Evolutionary conservation across 768 basidiomycete genomes (phyloP).

Genomic region (Auriscalpium vulgare): DNA sequence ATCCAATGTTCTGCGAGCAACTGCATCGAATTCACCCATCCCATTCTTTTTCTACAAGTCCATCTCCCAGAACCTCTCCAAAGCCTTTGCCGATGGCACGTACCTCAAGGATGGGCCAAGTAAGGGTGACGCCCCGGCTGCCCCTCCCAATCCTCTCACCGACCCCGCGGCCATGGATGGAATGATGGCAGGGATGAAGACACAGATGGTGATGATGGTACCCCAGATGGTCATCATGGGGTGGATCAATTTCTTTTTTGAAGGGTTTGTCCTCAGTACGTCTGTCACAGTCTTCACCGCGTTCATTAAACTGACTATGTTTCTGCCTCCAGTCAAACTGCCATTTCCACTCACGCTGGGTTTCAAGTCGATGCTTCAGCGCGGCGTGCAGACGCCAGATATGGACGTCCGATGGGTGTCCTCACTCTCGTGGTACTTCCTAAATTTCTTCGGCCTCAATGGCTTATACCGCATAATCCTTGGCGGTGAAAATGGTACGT

Average conservation of each 20-base stretch:
- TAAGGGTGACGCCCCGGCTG: slow-evolving; percentile 45
- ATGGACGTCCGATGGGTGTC: slow-evolving; percentile 99
- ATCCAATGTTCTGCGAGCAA: slow-evolving; percentile 76
- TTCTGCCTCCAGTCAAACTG: slow-evolving; percentile 64
- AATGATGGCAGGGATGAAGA: slow-evolving; percentile 99
- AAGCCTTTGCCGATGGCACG: slow-evolving; percentile 63
- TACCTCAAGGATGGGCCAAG: slow-evolving; percentile 85
- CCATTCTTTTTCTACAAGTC: slow-evolving; percentile 65
- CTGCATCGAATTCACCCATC: slow-evolving; percentile 74
- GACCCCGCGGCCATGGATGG: slow-evolving; percentile 94
- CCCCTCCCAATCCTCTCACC: slow-evolving; percentile 74
- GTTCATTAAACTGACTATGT: neutral
- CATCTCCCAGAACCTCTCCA: slow-evolving; percentile 66
- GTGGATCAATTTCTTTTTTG: slow-evolving; percentile 99
- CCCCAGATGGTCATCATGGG: slow-evolving; percentile 99
- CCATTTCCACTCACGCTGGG: slow-evolving; percentile 95
- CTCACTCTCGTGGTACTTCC: slow-evolving; percentile 97
- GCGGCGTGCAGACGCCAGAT: slow-evolving; percentile 89
- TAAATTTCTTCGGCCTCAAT: slow-evolving; percentile 97
- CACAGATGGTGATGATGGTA: slow-evolving; percentile 99
- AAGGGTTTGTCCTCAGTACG: slow-evolving; percentile 96
- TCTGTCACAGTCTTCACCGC: slow-evolving; percentile 15
- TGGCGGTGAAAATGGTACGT: slow-evolving; percentile 80
- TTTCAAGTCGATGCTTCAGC: slow-evolving; percentile 97
- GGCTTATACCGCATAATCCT: slow-evolving; percentile 92